Evolutionary conservation across 1,139 yeast species (phyloP), one percentile per base, ranked within the genome.

Genomic region (Debaryomycetaceae sp.): DNA sequence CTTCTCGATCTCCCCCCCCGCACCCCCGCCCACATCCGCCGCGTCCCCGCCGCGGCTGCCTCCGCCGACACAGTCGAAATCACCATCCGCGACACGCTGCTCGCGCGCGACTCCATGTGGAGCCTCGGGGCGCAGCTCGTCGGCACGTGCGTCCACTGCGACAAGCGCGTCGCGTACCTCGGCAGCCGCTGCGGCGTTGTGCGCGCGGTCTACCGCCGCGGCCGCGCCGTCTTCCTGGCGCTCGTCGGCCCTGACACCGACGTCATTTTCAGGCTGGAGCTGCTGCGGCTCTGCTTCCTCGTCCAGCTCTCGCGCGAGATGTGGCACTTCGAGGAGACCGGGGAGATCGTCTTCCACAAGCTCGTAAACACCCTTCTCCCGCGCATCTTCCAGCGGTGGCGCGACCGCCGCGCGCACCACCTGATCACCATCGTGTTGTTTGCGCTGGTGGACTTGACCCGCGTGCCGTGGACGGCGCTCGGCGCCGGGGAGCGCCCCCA

Each of bases 251-350:
- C 75, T 11, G 68, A 75, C 20, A 89, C 98, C 4, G 81, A 81
- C 42, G 62, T 91, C 13, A 84, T 88, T 0, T 91, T 83, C 49
- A 68, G 98, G 31, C 85, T 96, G 1, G 96, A 91, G 46, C 81
- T 95, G 28, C 94, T 97, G 2, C 75, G 84, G 36, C 61, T 89
- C 37, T 74, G 88, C 9, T 84, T 89, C 30, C 65, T 93, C 39
- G 78, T 93, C 31, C 98, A 93, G 51, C 75, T 89, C 42, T 84
- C 96, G 1, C 71, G 83, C 25, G 99, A 93, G 49, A 93, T 91
- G 96, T 93, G 97, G 95, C 88, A 89, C 51, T 93, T 93, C 54
- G 97, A 91, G 56, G 96, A 89, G 49, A 83, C 83, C 44, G 98
- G 98, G 1, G 97, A 89, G 48, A 83, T 89, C 31, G 75, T 86